Base-by-base conservation (phyloP, 2,329 filamentous ascomycete genomes). In the Alternaria sp. region DNA sequence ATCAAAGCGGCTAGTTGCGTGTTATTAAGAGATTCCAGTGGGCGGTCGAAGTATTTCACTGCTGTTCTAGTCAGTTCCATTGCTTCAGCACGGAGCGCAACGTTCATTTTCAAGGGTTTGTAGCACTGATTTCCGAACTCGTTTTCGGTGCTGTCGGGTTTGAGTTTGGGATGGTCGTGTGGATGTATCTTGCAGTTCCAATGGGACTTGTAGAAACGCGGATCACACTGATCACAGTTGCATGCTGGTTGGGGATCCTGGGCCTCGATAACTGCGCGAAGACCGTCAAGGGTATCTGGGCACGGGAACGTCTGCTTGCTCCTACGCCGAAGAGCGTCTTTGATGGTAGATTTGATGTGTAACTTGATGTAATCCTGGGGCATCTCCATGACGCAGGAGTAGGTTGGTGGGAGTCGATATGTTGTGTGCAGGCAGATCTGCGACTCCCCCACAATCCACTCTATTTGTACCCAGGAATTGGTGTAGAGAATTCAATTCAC, bases 71-170 rank as follows among this genome's bases (percentile, higher is more conserved):
- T 28, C 32, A 52, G n/a, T 27, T n/a, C n/a, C 49, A 40, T 52
- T 9, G 49, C 32, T 40, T 40, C 32, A 20, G 22, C 16, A n/a
- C 36, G 32, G 20, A 52, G 34, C n/a, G 6, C 12, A 20, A 36
- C 11, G 25, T 32, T 36, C 16, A 52, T 36, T 20, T n/a, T 52
- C 14, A 52, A 20, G 7, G 36, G 34, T 32, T 52, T 25, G 22
- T 40, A 28, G 49, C 32, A 27, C n/a, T 52, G 16, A 28, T 40
- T 38, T 5, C 34, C 49, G 34, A 52, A 52, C 28, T 62, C 55
- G 7, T 62, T 54, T 41, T 55, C 40, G n/a, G 40, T 40, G 27
- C 50, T 52, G 25, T 62, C 56, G 27, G 54, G 51, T 20, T 40
- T 28, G 16, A 52, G 34, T 28, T 28, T 52, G 22, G 36, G 32